Evolutionary conservation across 2,329 filamentous ascomycete species (phyloP), one percentile per base, ranked within the genome.

Genomic region (Epichloe aotearoae): DNA sequence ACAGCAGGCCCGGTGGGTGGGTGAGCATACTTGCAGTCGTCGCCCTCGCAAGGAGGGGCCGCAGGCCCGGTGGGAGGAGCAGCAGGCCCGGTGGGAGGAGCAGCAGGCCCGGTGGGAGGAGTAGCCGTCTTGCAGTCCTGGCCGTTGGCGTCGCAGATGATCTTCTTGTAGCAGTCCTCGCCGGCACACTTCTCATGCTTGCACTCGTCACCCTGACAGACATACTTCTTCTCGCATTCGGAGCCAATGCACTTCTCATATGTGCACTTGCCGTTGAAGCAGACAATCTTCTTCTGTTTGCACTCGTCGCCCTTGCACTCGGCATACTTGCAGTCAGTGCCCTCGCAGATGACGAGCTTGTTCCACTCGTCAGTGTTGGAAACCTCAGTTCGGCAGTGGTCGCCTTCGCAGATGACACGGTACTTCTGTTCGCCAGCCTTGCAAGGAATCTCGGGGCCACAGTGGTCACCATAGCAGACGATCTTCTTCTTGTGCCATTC

Each of bases 391-490:
- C 53, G 55, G 60, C 63, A 65, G 42, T 56, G 30, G 30, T 60
- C 55, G 30, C 57, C 58, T 3, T 57, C 2, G 64, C 66, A 69
- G 57, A 65, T 57, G 52, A 66, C 59, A 12, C 65, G 63, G 47
- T 63, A 53, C 52, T 55, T 53, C 52, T 61, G 11, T 3, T 23
- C 54, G 57, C 58, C 59, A 30, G 62, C 51, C 34, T 61, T 38
- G 60, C 56, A 61, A 45, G 60, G 58, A 54, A 57, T 53, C 52
- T 63, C 62, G 34, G 56, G 59, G 36, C 54, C 50, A 58, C 67
- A 69, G 56, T 57, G 46, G 20, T 61, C 63, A 26, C 65, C 65
- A 52, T 60, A 61, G 59, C 66, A 67, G 59, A 66, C 60, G 17
- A 69, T 58, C 56, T 61, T 62, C 58, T 64, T 63, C 55, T 58